Evolutionary conservation across 345 rosid genomes (phyloP).

Genomic region (Hibiscus mutabilis): DNA sequence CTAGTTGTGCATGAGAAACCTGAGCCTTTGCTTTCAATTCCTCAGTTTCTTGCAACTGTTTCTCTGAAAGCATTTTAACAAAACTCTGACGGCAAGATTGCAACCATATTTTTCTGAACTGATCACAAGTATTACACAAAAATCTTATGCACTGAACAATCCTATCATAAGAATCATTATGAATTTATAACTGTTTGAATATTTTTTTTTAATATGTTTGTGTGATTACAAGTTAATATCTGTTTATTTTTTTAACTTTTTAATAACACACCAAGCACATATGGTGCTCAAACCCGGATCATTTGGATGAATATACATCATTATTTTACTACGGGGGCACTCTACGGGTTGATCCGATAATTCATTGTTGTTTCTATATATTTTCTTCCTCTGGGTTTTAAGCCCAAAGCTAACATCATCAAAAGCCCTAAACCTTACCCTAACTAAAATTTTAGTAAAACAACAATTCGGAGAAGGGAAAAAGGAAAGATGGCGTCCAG

Average conservation of each 20-base stretch:
- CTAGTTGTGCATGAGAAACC: slow-evolving; percentile 89
- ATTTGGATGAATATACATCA: no score
- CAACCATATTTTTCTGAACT: slow-evolving; percentile 80
- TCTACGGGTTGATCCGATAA: no score
- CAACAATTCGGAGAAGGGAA: not conserved
- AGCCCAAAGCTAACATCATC: not conserved
- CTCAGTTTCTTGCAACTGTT: slow-evolving; percentile 73
- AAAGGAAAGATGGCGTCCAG: slow-evolving; percentile 54
- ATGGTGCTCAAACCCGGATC: no score
- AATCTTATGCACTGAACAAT: slow-evolving; percentile 71
- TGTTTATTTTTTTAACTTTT: no score
- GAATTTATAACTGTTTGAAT: no score
- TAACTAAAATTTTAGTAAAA: no score
- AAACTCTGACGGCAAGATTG: slow-evolving; percentile 86
- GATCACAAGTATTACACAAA: slow-evolving; percentile 77
- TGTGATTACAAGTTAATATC: no score
- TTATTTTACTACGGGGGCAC: no score
- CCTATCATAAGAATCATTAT: slow-evolving; percentile 83
- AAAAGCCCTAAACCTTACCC: not conserved
- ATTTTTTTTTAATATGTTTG: no score
- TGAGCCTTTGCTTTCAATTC: slow-evolving; percentile 92
- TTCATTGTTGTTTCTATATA: not conserved
- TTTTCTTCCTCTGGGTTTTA: not conserved
- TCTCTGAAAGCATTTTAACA: slow-evolving; percentile 90
- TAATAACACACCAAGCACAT: no score